A percentile compares a stretch with the other conserved stretches of the same genome.
phyloP scores from a whole-genome alignment of 495 filamentous ascomycete genomes.

The Penicillium paxilli region DNA sequence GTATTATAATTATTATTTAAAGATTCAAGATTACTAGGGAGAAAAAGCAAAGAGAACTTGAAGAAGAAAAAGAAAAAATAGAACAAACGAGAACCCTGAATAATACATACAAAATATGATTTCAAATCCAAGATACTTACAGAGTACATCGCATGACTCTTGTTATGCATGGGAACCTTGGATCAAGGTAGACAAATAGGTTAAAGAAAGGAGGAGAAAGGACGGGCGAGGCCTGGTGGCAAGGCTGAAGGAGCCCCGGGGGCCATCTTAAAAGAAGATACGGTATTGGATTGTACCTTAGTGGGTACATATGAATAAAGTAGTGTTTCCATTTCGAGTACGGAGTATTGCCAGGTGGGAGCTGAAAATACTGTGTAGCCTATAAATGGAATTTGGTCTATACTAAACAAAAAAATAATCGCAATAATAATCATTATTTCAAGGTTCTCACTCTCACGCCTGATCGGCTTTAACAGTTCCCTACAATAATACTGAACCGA shows the following conservation, averaged over 20 bases:
- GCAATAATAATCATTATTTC: background rate
- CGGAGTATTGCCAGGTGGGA: too few species aligned
- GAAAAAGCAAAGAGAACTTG: background rate
- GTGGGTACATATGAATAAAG: too few species aligned
- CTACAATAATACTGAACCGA: too few species aligned
- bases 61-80: conserved; percentile 2
- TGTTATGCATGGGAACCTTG: conserved; percentile 28
- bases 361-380: background rate
- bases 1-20: background rate
- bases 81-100: conserved; percentile 9
- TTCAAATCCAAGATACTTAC: conserved; percentile 13
- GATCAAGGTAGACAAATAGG: conserved; percentile 1
- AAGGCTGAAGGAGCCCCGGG: conserved; percentile 5
- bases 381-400: background rate
- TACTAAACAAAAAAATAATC: background rate
- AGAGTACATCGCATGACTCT: conserved; percentile 11
- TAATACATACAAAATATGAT: conserved; percentile 7
- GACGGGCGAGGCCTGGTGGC: background rate
- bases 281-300: too few species aligned
- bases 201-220: background rate
- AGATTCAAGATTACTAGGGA: background rate
- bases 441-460: background rate
- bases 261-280: background rate
- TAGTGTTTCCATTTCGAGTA: too few species aligned
- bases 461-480: too few species aligned